Evolutionary conservation across 2,329 filamentous ascomycete genomes (phyloP).

Genomic region (Neofusicoccum parvum): DNA sequence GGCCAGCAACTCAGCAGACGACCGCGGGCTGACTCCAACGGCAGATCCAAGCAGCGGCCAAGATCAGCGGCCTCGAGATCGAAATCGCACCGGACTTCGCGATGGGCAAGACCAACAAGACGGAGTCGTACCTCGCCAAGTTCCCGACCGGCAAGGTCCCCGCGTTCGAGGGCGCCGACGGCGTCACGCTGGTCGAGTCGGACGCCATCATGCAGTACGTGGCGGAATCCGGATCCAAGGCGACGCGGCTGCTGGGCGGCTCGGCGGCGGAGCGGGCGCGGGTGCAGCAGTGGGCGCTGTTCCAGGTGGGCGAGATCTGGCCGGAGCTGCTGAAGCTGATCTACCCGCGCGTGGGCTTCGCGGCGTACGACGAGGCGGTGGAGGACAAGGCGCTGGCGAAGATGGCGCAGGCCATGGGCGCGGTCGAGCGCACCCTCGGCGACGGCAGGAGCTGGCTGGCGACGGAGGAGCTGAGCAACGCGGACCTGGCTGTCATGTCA

Average conservation of each 20-base stretch:
- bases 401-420: conserved; percentile 23
- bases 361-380: conserved; percentile 26
- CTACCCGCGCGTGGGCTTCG: conserved; percentile 15
- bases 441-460: conserved; percentile 22
- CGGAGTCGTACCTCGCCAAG: conserved; percentile 52
- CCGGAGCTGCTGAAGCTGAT: conserved; percentile 22
- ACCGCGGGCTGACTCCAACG: background rate
- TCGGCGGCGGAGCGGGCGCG: conserved; percentile 45
- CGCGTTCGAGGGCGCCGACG: conserved; percentile 51
- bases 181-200: conserved; percentile 49
- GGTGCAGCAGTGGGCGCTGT: conserved; percentile 49
- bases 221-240: conserved; percentile 48
- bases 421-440: conserved; percentile 25
- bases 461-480: conserved; percentile 27
- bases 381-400: conserved; percentile 23
- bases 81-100: conserved; percentile 41
- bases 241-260: conserved; percentile 49
- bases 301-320: conserved; percentile 25
- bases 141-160: conserved; percentile 58
- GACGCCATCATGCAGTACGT: conserved; percentile 53
- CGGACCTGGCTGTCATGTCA: conserved; percentile 30
- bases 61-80: conserved; percentile 32
- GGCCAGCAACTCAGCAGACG: too few relatives aligned
- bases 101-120: conserved; percentile 47
- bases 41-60: conserved; percentile 26